Evolutionary conservation across 192 early-diverging fungal genomes (phyloP).

Genomic region (Geranomyces michiganensis): DNA sequence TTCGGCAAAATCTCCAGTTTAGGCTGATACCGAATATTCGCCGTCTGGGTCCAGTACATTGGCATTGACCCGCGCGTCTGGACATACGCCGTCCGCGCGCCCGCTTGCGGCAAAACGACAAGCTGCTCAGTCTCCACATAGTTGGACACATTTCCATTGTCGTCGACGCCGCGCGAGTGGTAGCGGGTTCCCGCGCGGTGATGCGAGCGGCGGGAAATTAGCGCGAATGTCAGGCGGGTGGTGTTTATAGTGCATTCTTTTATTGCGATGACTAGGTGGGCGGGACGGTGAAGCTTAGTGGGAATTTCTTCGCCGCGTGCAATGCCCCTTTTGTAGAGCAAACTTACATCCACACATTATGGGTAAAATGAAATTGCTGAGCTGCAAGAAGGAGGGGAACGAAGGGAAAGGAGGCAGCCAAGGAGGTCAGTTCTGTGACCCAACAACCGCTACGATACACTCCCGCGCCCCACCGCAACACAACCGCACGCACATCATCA

Average conservation of each 20-base stretch:
- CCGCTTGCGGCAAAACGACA: conserved; percentile 61
- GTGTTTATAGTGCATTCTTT: conserved; percentile 61
- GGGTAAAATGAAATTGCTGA: conserved; percentile 83
- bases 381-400: conserved; percentile 44
- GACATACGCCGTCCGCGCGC: conserved; percentile 74
- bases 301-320: background rate
- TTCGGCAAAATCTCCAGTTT: conserved; percentile 74
- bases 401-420: too few species aligned
- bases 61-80: conserved; percentile 97
- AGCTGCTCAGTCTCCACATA: conserved; percentile 98
- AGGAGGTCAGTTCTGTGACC: too few species aligned
- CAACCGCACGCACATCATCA: conserved; percentile 33
- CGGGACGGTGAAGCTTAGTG: too few species aligned
- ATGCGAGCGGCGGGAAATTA: conserved; percentile 83
- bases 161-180: conserved; percentile 91
- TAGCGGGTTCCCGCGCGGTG: conserved; percentile 80
- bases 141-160: conserved; percentile 91
- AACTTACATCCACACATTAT: conserved; percentile 90
- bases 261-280: conserved; percentile 75
- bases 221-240: conserved; percentile 73
- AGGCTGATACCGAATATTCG: conserved; percentile 91
- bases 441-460: too few species aligned
- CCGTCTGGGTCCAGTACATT: conserved; percentile 89
- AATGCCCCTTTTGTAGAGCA: background rate
- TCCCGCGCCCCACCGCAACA: too few species aligned